Percentiles rank a stretch among this genome's conserved stretches.
Evolutionary conservation across 2,329 filamentous ascomycete genomes (phyloP).

Genomic region (Amphichorda felina): DNA sequence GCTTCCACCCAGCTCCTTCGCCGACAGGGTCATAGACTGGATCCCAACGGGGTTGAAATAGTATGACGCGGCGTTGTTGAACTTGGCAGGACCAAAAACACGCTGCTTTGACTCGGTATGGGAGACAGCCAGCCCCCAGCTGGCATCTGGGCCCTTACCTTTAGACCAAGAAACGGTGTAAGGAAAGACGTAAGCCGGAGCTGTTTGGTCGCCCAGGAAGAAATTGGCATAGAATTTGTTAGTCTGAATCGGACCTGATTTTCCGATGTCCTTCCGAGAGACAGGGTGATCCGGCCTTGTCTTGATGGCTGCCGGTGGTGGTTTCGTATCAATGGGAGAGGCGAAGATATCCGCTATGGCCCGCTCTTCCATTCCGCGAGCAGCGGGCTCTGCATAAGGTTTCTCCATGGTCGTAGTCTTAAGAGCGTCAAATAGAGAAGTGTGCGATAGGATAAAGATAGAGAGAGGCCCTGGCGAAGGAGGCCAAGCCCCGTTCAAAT

Average conservation of each 20-base stretch:
- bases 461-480: too few species aligned
- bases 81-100: constrained; percentile 49
- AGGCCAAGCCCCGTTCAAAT: too few species aligned
- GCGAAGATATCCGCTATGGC: constrained; percentile 37
- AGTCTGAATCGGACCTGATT: constrained; percentile 45
- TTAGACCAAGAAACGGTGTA: constrained; percentile 61
- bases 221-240: constrained; percentile 80
- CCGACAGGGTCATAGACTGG: constrained; percentile 71
- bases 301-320: constrained; percentile 35
- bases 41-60: constrained; percentile 76
- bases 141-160: constrained; percentile 47
- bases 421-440: too few species aligned
- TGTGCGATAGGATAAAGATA: too few species aligned
- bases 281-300: constrained; percentile 45
- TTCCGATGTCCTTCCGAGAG: constrained; percentile 35
- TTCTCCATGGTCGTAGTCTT: too few species aligned
- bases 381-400: too few species aligned
- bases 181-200: constrained; percentile 62
- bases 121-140: constrained; percentile 68
- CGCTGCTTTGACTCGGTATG: constrained; percentile 59
- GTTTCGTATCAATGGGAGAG: constrained; percentile 36
- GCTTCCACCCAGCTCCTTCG: constrained; percentile 52
- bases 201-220: constrained; percentile 61
- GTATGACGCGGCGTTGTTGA: constrained; percentile 50
- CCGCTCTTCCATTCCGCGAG: background rate